Conservation (phyloP, 2,329 filamentous ascomycete genomes). For the Aaosphaeria arxii region DNA sequence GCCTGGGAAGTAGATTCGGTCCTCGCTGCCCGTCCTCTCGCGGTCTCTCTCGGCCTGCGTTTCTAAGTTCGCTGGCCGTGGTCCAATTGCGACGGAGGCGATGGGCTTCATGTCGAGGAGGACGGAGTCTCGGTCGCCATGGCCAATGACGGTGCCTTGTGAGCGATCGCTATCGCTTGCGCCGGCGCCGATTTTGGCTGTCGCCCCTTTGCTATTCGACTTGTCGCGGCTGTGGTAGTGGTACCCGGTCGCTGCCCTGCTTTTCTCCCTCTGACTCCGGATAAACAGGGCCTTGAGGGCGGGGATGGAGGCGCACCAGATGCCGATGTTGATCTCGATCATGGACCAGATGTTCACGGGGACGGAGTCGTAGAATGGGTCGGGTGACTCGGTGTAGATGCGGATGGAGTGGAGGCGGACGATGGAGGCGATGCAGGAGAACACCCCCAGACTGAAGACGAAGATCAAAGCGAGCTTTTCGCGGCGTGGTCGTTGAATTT, state of each 20-base stretch:
- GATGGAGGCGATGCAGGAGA: conserved; percentile 84
- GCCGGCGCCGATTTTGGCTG: too few relatives aligned
- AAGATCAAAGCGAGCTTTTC: conserved; percentile 83
- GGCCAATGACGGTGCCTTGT: neutral
- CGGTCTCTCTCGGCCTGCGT: neutral
- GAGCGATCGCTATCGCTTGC: conserved; percentile 2
- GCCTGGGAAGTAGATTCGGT: neutral
- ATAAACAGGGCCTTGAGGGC: conserved; percentile 71
- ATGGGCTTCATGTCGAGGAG: conserved; percentile 1
- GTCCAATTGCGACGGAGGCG: neutral
- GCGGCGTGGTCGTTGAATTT: conserved; percentile 74
- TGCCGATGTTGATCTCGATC: conserved; percentile 84
- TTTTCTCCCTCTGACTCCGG: conserved; percentile 11
- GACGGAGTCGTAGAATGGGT: conserved; percentile 68
- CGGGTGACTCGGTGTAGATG: conserved; percentile 40
- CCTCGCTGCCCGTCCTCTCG: neutral
- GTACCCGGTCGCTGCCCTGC: conserved; percentile 8
- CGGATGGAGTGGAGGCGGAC: conserved; percentile 48
- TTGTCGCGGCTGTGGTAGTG: conserved; percentile 19
- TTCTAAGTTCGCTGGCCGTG: neutral
- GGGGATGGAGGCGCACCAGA: conserved; percentile 84
- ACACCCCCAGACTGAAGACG: conserved; percentile 80
- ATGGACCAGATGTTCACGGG: conserved; percentile 91
- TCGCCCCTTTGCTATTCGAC: neutral
- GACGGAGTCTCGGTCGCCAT: neutral